Base-by-base conservation (phyloP, 2,329 filamentous ascomycete genomes). In the Pseudonectria buxi region DNA sequence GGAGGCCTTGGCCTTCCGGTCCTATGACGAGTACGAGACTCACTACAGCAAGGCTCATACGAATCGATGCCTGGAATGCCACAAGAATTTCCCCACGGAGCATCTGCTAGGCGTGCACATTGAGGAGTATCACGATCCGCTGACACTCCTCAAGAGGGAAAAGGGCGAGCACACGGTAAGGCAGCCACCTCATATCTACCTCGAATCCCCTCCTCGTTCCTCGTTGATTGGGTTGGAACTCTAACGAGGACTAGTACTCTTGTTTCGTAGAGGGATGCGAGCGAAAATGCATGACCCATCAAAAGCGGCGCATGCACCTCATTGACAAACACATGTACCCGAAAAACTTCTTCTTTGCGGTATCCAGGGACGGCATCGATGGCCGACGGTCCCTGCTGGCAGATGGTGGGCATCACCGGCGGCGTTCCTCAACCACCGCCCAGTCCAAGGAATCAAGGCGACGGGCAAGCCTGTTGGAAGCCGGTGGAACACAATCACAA, bases 291-390 rank as follows among this genome's bases (percentile, higher is more conserved):
- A 78, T 76, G 36, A 88, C 85, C 4, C 80, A 83, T 22, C 80
- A 86, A 53, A 96, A 95, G 62, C 77, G 92, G 29, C 75, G 86
- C 24, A 77, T 86, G 57, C 90, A 98, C 67, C 71, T 95, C 46
- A 86, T 95, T 47, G 89, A 95, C 67, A 95, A 95, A 64, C 92
- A 98, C 61, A 74, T 82, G 64, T 98, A 92, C 55, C 90, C 89
- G 10, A 79, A 77, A 56, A 84, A 86, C 51, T 95, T 88, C 63
- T 90, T 94, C 61, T 95, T 94, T 52, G 78, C 79, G 32, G 76
- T 96, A 34, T 83, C 94, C 3, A 86, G 88, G 46, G 79, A 86
- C 43, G 92, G 92, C n/a, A 85, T 95, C 41, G 90, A 95, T 53
- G 82, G 82, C 31, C 77, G 86, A 33, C 79, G 71, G 28, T 94